Percentiles rank a stretch among this genome's conserved stretches.
These are phyloP conservation scores for Prunus dulcis DNA, from an alignment of 306 rosid genomes.

Conservation along the genomic window DNA sequence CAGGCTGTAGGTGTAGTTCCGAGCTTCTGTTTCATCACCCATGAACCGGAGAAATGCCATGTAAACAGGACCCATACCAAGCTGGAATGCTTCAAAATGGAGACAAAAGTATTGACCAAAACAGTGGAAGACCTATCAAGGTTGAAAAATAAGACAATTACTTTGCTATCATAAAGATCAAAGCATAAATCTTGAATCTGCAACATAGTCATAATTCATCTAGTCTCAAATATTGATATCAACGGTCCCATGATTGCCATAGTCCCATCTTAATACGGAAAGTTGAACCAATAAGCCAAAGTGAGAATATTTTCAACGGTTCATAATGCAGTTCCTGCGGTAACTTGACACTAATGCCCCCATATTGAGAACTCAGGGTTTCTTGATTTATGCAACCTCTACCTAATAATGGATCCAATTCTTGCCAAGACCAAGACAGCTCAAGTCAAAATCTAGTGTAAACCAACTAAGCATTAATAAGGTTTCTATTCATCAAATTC, in stretches of 20 bases:
- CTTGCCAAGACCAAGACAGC: background rate
- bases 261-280: background rate
- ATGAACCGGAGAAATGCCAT: slow-evolving; percentile 79
- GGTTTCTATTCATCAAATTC: background rate
- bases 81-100: slow-evolving; percentile 83
- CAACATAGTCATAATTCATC: background rate
- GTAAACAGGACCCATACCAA: slow-evolving; percentile 72
- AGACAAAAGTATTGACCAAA: slow-evolving; percentile 78
- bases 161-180: slow-evolving; percentile 17
- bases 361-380: background rate
- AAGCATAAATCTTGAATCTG: background rate
- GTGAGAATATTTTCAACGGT: background rate
- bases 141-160: slow-evolving; percentile 12
- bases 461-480: background rate
- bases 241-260: background rate
- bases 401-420: background rate
- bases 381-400: slow-evolving; percentile 6
- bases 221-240: background rate
- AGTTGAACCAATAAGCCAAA: background rate
- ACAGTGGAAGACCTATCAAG: slow-evolving; percentile 65
- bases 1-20: slow-evolving; percentile 66
- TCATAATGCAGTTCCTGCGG: background rate
- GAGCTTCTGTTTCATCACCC: slow-evolving; percentile 69
- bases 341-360: background rate
- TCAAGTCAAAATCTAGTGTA: background rate